These are phyloP conservation scores for Mycena amicta DNA, from an alignment of 768 basidiomycete genomes.

Conservation along the genomic window DNA sequence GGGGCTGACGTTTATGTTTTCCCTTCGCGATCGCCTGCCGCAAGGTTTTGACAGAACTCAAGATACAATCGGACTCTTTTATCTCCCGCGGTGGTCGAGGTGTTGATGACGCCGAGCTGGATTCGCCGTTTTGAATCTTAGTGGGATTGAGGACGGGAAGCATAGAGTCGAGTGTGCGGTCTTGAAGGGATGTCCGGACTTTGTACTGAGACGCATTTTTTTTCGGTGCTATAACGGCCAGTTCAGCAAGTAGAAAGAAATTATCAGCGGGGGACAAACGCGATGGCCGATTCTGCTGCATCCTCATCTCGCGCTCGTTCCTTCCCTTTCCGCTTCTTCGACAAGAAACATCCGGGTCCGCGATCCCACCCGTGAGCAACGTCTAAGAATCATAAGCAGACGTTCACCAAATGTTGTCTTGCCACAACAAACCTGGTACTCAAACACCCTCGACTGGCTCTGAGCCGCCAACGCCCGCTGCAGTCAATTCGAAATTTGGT, in stretches of 20 bases:
- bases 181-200: conserved; percentile 84
- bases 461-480: conserved; percentile 65
- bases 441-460: conserved; percentile 68
- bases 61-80: conserved; percentile 71
- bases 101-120: conserved; percentile 17
- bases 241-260: background rate
- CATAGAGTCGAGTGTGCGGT: conserved; percentile 95
- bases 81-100: conserved; percentile 52
- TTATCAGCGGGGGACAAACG: background rate
- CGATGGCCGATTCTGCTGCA: conserved; percentile 8
- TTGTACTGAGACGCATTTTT: conserved; percentile 82
- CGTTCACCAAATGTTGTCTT: background rate
- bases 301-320: conserved; percentile 29
- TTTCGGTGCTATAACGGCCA: conserved; percentile 33
- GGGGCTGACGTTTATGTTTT: conserved; percentile 69
- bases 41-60: conserved; percentile 74
- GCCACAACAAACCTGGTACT: conserved; percentile 62
- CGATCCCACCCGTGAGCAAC: conserved; percentile 56
- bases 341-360: conserved; percentile 33
- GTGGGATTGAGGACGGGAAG: conserved; percentile 69
- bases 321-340: conserved; percentile 46
- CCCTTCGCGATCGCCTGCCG: conserved; percentile 59
- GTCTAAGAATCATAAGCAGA: conserved; percentile 45
- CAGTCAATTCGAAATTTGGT: conserved; percentile 72
- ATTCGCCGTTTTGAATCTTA: conserved; percentile 32